Base-by-base conservation (phyloP, 2,329 filamentous ascomycete genomes). In the Emergomyces orientalis region DNA sequence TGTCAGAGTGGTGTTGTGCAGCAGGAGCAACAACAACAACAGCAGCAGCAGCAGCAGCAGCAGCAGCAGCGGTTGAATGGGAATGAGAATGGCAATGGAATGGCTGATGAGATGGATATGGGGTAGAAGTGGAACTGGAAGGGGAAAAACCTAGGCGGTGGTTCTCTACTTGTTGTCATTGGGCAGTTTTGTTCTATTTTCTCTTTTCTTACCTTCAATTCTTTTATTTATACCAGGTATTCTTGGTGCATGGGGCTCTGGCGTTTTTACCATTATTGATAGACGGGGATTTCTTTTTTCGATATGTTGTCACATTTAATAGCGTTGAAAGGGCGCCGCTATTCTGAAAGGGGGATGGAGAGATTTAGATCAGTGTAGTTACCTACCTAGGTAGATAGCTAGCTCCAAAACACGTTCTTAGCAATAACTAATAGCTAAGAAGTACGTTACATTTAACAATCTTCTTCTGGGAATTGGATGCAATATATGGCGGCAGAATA, bases 1-100 rank as follows among this genome's bases (percentile, higher is more conserved):
- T 99, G 94, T 74, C 88, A 87, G 67, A 81, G 79, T 67, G 72
- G 69, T 59, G 70, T 66, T 55, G 55, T 64, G 27, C 60, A 55
- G 27, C 9, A 32, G 13, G 34, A 57, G 7, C 45, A 61, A n/a
- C n/a, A 25, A n/a, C n/a, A n/a, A n/a, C n/a, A n/a, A n/a, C n/a
- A n/a, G 37, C 43, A 19, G 39, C 27, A 11, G 45, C 56, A 25
- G 49, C 27, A n/a, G n/a, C n/a, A n/a, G n/a, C n/a, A n/a, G 37
- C 43, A 19, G 39, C 27, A 11, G 45, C 56, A 25, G 49, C 27
- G 11, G 22, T 51, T 51, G 37, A 63, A 66, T 32, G 37, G 32
- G 30, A 27, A 32, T 43, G n/a, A 7, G 13, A 43, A 14, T n/a
- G 58, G 41, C 13, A 43, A 59, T 34, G 41, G 25, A 2, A 27